These are phyloP conservation scores for Lachnellula subtilissima DNA, from an alignment of 2,329 filamentous ascomycete species.

Conservation along the genomic window DNA sequence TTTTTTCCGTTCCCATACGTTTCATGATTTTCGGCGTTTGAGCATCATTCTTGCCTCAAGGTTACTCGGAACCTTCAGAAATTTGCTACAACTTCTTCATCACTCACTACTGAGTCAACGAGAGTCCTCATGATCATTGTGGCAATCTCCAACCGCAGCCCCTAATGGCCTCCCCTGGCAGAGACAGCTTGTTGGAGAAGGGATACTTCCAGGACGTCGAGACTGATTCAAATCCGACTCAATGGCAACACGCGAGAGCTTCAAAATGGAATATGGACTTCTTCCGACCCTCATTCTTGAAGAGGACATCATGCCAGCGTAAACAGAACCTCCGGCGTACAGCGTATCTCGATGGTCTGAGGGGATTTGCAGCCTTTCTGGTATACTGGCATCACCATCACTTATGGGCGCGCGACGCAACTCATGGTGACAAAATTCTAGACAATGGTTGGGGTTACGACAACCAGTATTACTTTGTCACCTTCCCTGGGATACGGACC, in stretches of 20 bases:
- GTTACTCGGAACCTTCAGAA: too few species aligned
- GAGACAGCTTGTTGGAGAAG: constrained; percentile 5
- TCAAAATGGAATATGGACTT: constrained; percentile 1
- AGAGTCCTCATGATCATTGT: not conserved
- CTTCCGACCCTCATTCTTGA: not conserved
- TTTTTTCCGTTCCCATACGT: too few species aligned
- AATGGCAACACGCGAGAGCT: not conserved
- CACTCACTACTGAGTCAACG: too few species aligned
- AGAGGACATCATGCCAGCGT: not conserved
- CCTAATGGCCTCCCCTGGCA: not conserved
- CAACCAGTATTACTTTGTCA: constrained; percentile 30
- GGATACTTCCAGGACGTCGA: constrained; percentile 2
- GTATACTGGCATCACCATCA: constrained; percentile 37
- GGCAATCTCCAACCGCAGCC: not conserved
- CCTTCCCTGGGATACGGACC: constrained; percentile 51
- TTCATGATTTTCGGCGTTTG: too few species aligned
- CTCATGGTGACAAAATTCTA: constrained; percentile 2
- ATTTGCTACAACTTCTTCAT: not conserved
- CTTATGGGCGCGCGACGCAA: constrained; percentile 7
- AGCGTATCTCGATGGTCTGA: constrained; percentile 42
- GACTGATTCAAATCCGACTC: not conserved
- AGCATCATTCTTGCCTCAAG: too few species aligned
- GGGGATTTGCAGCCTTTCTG: constrained; percentile 41
- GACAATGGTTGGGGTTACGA: constrained; percentile 12
- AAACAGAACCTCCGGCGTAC: constrained; percentile 23